Base-by-base conservation (phyloP, 139 green algal species). In the Micractinium sp. region DNA sequence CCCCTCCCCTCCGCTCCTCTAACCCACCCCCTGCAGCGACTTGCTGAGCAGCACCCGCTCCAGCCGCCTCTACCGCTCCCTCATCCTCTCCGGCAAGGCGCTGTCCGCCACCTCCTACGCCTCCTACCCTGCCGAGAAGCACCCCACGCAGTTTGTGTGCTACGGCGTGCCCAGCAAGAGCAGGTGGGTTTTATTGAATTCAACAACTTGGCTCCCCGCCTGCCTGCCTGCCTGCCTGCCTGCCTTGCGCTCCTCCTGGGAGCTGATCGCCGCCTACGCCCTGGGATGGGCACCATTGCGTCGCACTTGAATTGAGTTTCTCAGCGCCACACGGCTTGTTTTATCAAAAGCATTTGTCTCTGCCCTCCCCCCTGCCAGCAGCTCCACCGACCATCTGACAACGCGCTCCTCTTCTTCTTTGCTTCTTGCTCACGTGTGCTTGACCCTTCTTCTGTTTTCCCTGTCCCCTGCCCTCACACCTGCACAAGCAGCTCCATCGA, bases 91-190 rank as follows among this genome's bases (percentile, higher is more conserved):
- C 5, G 93, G 92, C 23, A 77, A 87, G 41, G 93, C 93, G 23
- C 90, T 97, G 61, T 80, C 73, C 14, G 93, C 92, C 36, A 82
- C 39, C 39, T 84, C 93, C 0, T 81, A 93, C 19, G 63, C 91
- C 20, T 86, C 76, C 39, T 97, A 93, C 80, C 95, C 96, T 0
- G 95, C 92, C 0, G 94, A 97, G 35, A 93, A 95, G 89, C 90
- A 95, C 56, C 71, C 95, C 61, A 81, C 61, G 19, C 79, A 89
- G 12, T 85, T 93, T 41, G 66, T 95, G 47, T 31, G 93, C 13
- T 94, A 90, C 74, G 92, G 75, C 18, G 69, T 92, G 35, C 93
- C 94, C 0, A 19, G 85, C 23, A 56, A 90, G 74, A 90, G 91
- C 33, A 79, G 83, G 83, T 79, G 33, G 29, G 53, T 29, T n/a